Conservation (phyloP, 768 basidiomycete genomes). For the Xerocomellus dryophilus region DNA sequence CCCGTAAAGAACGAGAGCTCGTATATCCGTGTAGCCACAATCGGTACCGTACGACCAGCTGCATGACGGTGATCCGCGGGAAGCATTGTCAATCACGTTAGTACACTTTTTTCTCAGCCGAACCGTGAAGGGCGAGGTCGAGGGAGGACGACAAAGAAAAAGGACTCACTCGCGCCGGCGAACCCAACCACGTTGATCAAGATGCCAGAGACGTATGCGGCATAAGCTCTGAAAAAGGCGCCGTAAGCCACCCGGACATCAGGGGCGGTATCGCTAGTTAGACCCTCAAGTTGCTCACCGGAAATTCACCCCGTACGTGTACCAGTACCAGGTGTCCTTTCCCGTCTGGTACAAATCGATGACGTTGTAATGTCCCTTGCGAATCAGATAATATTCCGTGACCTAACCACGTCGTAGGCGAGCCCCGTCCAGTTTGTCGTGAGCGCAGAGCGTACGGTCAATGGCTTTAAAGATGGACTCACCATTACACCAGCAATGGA, state of each 20-base stretch:
- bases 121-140: neutral
- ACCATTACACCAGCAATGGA: slow-evolving; percentile 83
- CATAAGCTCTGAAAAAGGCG: slow-evolving; percentile 48
- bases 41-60: slow-evolving; percentile 60
- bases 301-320: slow-evolving; percentile 71
- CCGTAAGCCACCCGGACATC: slow-evolving; percentile 4
- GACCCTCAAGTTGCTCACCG: slow-evolving; percentile 36
- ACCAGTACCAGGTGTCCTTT: slow-evolving; percentile 68
- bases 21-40: slow-evolving; percentile 71
- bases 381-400: slow-evolving; percentile 74
- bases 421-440: neutral
- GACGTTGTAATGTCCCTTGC: slow-evolving; percentile 68
- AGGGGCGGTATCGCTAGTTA: neutral
- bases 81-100: neutral
- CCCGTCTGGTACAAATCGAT: slow-evolving; percentile 62
- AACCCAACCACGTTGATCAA: slow-evolving; percentile 83
- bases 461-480: slow-evolving; percentile 8
- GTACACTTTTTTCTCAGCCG: neutral
- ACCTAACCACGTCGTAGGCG: slow-evolving; percentile 41
- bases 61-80: neutral
- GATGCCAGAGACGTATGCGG: slow-evolving; percentile 69
- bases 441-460: neutral
- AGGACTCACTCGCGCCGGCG: slow-evolving; percentile 60
- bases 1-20: slow-evolving; percentile 84
- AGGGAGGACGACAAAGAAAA: neutral